phyloP scores from a whole-genome alignment of 768 basidiomycete genomes.

The Russula sp. region DNA sequence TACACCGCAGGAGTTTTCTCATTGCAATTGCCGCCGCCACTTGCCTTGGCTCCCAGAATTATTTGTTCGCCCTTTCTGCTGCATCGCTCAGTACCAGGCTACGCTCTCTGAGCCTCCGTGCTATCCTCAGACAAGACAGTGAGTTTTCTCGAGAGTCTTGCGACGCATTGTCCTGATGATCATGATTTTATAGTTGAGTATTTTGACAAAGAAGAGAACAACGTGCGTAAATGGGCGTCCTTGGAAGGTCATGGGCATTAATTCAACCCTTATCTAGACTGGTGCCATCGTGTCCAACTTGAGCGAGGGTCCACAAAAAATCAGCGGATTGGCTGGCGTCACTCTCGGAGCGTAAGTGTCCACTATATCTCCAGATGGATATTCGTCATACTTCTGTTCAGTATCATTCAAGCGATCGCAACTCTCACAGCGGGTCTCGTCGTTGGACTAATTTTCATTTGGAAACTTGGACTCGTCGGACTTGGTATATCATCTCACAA shows the following conservation, averaged over 20 bases:
- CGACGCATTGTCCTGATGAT: conserved; percentile 11
- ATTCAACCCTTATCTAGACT: conserved; percentile 38
- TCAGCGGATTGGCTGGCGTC: conserved; percentile 75
- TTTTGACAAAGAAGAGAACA: conserved; percentile 81
- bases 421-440: conserved; percentile 63
- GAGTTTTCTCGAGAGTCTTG: conserved; percentile 23
- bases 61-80: conserved; percentile 57
- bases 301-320: conserved; percentile 80
- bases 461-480: conserved; percentile 75
- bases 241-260: conserved; percentile 12
- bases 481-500: conserved; percentile 44
- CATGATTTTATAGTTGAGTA: conserved; percentile 51
- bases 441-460: conserved; percentile 67
- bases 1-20: conserved; percentile 54
- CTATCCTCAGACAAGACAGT: conserved; percentile 84
- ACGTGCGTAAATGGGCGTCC: conserved; percentile 38
- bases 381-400: conserved; percentile 23
- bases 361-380: conserved; percentile 29
- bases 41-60: conserved; percentile 58
- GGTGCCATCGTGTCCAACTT: conserved; percentile 71
- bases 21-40: conserved; percentile 60
- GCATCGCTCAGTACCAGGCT: conserved; percentile 61
- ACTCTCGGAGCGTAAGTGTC: conserved; percentile 60
- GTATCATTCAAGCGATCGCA: conserved; percentile 66
- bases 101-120: conserved; percentile 61